phyloP scores from a whole-genome alignment of 1,284 basidiomycete species.

The Chondrostereum purpureum region DNA sequence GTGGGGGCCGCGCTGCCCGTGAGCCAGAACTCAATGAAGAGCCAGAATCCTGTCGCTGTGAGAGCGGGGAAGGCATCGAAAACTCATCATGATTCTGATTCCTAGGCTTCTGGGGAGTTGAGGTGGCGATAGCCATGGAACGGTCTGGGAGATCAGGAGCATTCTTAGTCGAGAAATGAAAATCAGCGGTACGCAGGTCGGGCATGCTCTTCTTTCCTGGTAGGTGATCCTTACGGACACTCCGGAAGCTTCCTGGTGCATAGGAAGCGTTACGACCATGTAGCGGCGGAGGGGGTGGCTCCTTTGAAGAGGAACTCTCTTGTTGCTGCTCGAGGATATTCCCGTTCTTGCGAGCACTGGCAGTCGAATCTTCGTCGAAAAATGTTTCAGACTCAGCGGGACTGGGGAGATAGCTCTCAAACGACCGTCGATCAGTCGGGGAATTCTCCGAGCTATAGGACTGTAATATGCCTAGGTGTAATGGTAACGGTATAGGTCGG shows the following conservation, averaged over 20 bases:
- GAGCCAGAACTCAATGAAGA: constrained; percentile 30
- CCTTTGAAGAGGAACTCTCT: background rate
- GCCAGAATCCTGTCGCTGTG: constrained; percentile 38
- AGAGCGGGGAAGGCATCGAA: constrained; percentile 34
- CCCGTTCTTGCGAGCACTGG: constrained; percentile 18
- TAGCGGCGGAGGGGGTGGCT: background rate
- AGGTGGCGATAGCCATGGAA: constrained; percentile 1
- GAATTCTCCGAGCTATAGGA: constrained; percentile 32
- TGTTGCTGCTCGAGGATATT: constrained; percentile 18
- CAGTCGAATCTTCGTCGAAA: constrained; percentile 27
- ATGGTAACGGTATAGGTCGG: constrained; percentile 37
- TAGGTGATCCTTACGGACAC: constrained; percentile 32
- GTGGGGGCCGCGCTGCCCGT: too few relatives aligned
- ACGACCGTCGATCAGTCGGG: constrained; percentile 44
- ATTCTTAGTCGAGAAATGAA: constrained; percentile 29
- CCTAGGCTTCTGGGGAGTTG: constrained; percentile 11
- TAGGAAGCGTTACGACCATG: constrained; percentile 60
- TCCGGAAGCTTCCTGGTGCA: constrained; percentile 30
- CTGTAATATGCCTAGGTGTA: constrained; percentile 42
- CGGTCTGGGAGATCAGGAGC: constrained; percentile 18
- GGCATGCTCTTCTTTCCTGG: constrained; percentile 81
- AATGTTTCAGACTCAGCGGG: constrained; percentile 47
- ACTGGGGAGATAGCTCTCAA: constrained; percentile 53
- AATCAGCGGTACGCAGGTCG: constrained; percentile 63
- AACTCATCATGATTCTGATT: constrained; percentile 26